A percentile compares a stretch with the other conserved stretches of the same genome.
These are phyloP conservation scores for Silene noctiflora DNA, from an alignment of 179 eudicot genomes.

Conservation along the genomic window DNA sequence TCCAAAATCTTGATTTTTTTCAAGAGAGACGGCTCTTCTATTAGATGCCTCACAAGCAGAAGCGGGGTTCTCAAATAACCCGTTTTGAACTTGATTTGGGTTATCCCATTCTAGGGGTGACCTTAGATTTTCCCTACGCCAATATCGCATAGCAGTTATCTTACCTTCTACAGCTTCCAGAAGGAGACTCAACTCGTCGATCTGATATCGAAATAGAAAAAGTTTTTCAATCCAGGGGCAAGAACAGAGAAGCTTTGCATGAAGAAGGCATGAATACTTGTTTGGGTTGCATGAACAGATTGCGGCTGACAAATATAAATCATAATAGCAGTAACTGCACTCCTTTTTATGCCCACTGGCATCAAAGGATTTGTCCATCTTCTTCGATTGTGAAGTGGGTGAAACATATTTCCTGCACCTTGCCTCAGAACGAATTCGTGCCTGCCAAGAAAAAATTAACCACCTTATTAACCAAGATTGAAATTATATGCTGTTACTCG, in stretches of 20 bases:
- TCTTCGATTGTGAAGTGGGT: conserved; percentile 38
- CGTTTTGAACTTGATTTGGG: conserved; percentile 7
- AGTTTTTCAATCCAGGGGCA: conserved; percentile 56
- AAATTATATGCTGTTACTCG: neutral
- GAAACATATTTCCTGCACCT: conserved; percentile 52
- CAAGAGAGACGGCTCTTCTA: conserved; percentile 4
- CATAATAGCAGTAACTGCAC: conserved; percentile 57
- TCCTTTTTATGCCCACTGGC: conserved; percentile 44
- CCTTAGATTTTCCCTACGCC: conserved; percentile 53
- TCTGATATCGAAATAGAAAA: conserved; percentile 51
- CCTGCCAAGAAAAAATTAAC: conserved; percentile 32
- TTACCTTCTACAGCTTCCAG: conserved; percentile 73
- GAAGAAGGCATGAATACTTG: conserved; percentile 60
- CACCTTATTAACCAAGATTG: neutral
- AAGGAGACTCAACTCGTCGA: conserved; percentile 50
- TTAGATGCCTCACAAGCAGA: conserved; percentile 1
- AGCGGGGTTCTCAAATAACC: neutral
- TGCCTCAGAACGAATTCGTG: conserved; percentile 47
- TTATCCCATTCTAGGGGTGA: conserved; percentile 19
- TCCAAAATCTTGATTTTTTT: neutral
- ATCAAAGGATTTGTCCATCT: conserved; percentile 48
- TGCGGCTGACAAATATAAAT: conserved; percentile 69
- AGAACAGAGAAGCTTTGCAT: conserved; percentile 60
- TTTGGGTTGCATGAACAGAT: conserved; percentile 59
- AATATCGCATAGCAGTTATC: conserved; percentile 42